These are phyloP conservation scores for Phytophthora nicotianae DNA, from an alignment of 352 stramenopile genomes.

Conservation along the genomic window DNA sequence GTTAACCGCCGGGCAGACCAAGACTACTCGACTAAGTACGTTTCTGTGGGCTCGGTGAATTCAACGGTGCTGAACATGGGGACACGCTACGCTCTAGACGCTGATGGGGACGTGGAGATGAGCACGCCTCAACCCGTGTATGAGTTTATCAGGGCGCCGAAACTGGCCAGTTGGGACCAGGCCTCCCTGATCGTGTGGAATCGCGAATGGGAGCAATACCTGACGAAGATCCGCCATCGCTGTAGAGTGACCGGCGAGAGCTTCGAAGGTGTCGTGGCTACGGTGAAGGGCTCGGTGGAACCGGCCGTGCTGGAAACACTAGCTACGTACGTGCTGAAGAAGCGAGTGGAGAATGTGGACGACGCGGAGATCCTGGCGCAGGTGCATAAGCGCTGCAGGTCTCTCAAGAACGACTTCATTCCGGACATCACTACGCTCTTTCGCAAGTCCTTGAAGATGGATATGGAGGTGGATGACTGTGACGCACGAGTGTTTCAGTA, in stretches of 20 bases:
- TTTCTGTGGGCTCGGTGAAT: neutral
- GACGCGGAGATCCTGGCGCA: slow-evolving; percentile 10
- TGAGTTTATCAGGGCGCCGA: slow-evolving; percentile 7
- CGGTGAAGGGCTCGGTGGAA: slow-evolving; percentile 11
- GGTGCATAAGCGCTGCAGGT: slow-evolving; percentile 7
- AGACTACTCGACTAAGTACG: too few species aligned
- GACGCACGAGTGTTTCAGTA: slow-evolving; percentile 20
- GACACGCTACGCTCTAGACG: neutral
- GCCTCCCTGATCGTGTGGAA: slow-evolving; percentile 17
- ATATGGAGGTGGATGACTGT: slow-evolving; percentile 14
- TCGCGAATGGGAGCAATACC: slow-evolving; percentile 19
- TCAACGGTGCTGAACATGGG: neutral
- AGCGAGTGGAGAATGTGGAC: neutral
- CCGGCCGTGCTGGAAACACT: slow-evolving; percentile 16
- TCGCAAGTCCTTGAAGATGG: slow-evolving; percentile 14
- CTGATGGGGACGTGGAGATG: slow-evolving; percentile 1
- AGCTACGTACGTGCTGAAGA: slow-evolving; percentile 12
- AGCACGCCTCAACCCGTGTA: slow-evolving; percentile 6
- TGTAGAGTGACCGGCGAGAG: slow-evolving; percentile 21
- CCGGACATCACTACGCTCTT: slow-evolving; percentile 19
- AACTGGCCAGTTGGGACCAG: slow-evolving; percentile 18
- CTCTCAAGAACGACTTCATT: slow-evolving; percentile 15
- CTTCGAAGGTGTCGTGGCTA: slow-evolving; percentile 14
- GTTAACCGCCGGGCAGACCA: too few species aligned
- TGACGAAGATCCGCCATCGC: slow-evolving; percentile 19